Conservation (phyloP, 129 eudicot species). For the Tanacetum coccineum region DNA sequence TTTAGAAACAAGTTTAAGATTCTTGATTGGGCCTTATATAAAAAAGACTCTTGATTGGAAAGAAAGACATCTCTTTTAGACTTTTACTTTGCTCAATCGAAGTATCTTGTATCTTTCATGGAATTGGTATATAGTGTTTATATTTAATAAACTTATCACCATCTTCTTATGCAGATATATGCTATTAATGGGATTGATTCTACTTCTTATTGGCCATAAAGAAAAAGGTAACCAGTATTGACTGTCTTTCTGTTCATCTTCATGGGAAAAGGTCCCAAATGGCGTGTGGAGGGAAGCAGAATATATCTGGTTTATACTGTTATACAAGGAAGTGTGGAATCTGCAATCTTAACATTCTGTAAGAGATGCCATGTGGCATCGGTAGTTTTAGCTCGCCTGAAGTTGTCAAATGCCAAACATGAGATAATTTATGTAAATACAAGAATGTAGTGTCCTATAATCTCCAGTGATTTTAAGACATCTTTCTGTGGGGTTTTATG, state of each 20-base stretch:
- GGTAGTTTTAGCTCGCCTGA: background rate
- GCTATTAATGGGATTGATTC: constrained; percentile 4
- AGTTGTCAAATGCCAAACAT: constrained; percentile 2
- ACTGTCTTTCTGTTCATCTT: constrained; percentile 4
- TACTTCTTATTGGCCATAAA: constrained; percentile 13
- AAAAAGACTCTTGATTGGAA: background rate
- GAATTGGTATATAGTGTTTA: constrained; percentile 2
- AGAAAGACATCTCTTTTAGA: background rate
- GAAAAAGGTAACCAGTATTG: constrained; percentile 10
- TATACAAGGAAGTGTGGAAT: background rate
- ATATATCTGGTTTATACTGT: background rate
- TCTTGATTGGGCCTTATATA: too few species aligned
- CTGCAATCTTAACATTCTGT: background rate
- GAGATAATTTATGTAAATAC: constrained; percentile 3
- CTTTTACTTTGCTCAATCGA: background rate
- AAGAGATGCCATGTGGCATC: background rate
- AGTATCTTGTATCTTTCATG: background rate
- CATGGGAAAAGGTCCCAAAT: background rate
- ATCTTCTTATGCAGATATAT: constrained; percentile 6
- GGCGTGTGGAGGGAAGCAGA: background rate
- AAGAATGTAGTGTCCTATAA: constrained; percentile 3
- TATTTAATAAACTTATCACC: background rate
- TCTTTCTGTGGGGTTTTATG: background rate
- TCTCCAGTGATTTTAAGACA: background rate
- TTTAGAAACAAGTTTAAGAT: background rate